A percentile compares a stretch with the other conserved stretches of the same genome.
Conservation (phyloP, 129 eudicot genomes). For the Helianthus annuus region HanXRQr2.0-SUNRISE NC_035443.2:24647885-24648384, state of each 20-base stretch:
- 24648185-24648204: constrained; percentile 20
- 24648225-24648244: constrained; percentile 3
- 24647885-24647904: constrained; percentile 40
- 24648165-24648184: constrained; percentile 23
- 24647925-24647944: not conserved
- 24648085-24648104: constrained; percentile 53
- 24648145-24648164: constrained; percentile 23
- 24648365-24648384: constrained; percentile 10
- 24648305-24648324: constrained; percentile 28
- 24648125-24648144: constrained; percentile 50
- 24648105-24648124: constrained; percentile 41
- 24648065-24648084: constrained; percentile 42
- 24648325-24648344: constrained; percentile 34
- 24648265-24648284: constrained; percentile 20
- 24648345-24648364: constrained; percentile 31
- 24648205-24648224: constrained; percentile 5
- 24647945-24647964: not conserved
- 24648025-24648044: constrained; percentile 43
- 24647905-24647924: constrained; percentile 19
- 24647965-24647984: constrained; percentile 48
- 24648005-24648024: constrained; percentile 61
- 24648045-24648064: constrained; percentile 56
- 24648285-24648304: constrained; percentile 33
- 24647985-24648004: constrained; percentile 49
- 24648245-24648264: constrained; percentile 14